Evolutionary conservation across 148 eudicot species (phyloP), one percentile per base, ranked within the genome.

Genomic region (Rhododendron williamsianum): DNA sequence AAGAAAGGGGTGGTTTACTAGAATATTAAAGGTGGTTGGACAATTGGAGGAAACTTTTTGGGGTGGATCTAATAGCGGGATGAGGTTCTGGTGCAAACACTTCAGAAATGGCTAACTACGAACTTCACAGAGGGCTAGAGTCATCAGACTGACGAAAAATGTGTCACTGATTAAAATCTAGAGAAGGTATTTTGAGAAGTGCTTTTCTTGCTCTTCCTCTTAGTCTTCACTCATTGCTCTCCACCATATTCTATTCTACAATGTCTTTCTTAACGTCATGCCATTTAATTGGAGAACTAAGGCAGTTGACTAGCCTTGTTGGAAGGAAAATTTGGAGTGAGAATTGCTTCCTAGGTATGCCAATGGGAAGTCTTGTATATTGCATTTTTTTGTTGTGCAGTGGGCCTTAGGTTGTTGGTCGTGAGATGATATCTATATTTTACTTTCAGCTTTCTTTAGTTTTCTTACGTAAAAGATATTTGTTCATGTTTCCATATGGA

Each of bases 271-370:
- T 18, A 52, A 6, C 6, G 11, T 58, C 38, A 51, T 30, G 65
- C 23, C 82, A 52, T 30, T 52, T 52, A 52, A 80, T 80, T 52
- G 63, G n/a, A 3, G 67, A 43, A 19, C 35, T 30, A 58, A 52
- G 82, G 82, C 9, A 35, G 43, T 30, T 80, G 63, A 80, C 43
- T 33, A 30, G 67, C 65, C 41, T 33, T 52, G 21, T 35, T 33
- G 11, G 46, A 58, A 27, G 35, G 82, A 9, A 35, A 52, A 33
- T 80, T 52, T 33, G n/a, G 38, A 23, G 19, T 27, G 82, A 33
- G 67, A 52, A 80, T 80, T 19, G 43, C 56, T 78, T 78, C 56
- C 81, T 78, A 78, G 58, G 58, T 48, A 48, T 9, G 80, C 80
- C 0, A 4, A 19, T 48, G 58, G 33, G 81, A 49, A 46, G 30